Percentiles rank a stretch among this genome's conserved stretches.
Conservation (phyloP, 78 protist genomes). For the Dictyostelium capitatum region DNA sequence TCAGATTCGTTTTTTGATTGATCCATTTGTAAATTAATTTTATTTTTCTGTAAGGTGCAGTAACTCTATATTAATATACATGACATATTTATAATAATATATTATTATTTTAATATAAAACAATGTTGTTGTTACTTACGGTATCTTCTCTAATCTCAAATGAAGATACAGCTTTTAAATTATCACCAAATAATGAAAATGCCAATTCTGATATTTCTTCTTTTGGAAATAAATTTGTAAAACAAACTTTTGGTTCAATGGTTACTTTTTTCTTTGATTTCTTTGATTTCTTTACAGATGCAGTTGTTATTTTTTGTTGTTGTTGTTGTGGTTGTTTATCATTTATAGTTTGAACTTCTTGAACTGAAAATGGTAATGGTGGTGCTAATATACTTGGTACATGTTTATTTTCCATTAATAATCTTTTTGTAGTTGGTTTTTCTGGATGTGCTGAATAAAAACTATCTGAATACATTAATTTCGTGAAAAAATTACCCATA, state of each 20-base stretch:
- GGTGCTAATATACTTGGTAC: constrained; percentile 67
- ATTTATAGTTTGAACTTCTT: background rate
- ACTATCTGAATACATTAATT: constrained; percentile 76
- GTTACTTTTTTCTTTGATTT: constrained; percentile 54
- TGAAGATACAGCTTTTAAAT: background rate
- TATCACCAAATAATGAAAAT: constrained; percentile 28
- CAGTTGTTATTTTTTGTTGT: background rate
- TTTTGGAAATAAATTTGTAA: constrained; percentile 9
- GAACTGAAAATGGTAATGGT: constrained; percentile 22
- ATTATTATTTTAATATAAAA: background rate
- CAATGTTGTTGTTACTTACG: no score
- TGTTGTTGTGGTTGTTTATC: background rate
- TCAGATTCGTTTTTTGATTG: constrained; percentile 10
- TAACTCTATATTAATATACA: no score
- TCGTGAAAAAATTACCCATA: constrained; percentile 69
- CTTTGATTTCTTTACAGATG: constrained; percentile 18
- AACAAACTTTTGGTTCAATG: constrained; percentile 28
- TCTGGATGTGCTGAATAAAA: constrained; percentile 37
- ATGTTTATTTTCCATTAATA: background rate
- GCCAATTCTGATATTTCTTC: constrained; percentile 43
- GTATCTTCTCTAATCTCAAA: background rate
- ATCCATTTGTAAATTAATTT: background rate
- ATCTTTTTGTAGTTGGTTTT: background rate
- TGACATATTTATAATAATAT: background rate
- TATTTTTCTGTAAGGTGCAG: background rate